Base-by-base conservation (phyloP, 257 asterid genomes). In the Forsythia viridissima region DNA sequence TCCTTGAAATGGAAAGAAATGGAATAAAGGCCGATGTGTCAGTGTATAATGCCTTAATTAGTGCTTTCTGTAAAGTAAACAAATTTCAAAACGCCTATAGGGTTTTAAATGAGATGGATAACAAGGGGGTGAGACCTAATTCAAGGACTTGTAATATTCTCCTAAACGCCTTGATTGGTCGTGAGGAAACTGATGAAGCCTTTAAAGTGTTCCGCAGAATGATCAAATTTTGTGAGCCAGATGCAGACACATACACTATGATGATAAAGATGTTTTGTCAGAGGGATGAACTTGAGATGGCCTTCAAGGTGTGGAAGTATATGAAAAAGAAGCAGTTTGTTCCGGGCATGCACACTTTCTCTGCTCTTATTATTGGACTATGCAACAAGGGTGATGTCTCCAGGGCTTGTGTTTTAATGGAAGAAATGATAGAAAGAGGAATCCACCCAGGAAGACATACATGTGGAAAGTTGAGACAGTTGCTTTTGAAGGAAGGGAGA, bases 371-470 rank as follows among this genome's bases (percentile, higher is more conserved):
- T 66, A 83, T 87, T 13, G 98, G 97, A 57, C 72, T 94, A 13
- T 91, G 97, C 38, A 84, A 69, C 5, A 86, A 90, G 68, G 90
- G 73, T 0, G 97, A 92, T 67, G 90, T 77, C 16, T 78, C 92
- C 11, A 73, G 85, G 77, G 97, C 97, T 77, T 84, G 92, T 80
- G 90, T 88, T 74, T 80, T 92, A 39, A 90, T 91, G 97, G 97
- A 94, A 83, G 94, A 94, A 82, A 92, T 92, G 98, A 86, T 92
- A 82, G 98, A 94, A 80, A 86, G 89, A 84, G 97, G 97, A 69
- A 86, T 94, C 4, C 90, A 92, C 3, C 98, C 97, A 0, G 97
- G 97, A 44, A 91, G 96, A 79, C 89, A 86, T 70, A 88, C 96
- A 4, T 92, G 90, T 80, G 90, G 91, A 20, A 94, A 89, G 86